A percentile compares a stretch with the other conserved stretches of the same genome.
Conservation (phyloP, 345 rosid species). For the Corchorus capsularis region DNA sequence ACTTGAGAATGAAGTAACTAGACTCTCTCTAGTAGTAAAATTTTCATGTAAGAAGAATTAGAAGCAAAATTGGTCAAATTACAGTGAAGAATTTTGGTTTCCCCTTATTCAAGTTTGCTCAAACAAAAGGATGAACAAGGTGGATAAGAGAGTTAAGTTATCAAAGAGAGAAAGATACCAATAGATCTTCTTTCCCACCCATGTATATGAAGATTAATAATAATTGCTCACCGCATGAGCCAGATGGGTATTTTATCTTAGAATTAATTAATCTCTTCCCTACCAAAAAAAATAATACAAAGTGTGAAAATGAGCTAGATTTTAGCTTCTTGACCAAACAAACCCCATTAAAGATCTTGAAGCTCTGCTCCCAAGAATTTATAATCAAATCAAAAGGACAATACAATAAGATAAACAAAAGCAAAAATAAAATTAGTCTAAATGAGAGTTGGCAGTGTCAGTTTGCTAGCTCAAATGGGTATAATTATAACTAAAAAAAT, state of each 20-base stretch:
- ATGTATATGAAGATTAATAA: slow-evolving; percentile 1
- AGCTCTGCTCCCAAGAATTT: slow-evolving; percentile 48
- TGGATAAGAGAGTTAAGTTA: slow-evolving; percentile 26
- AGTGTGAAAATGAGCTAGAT: slow-evolving; percentile 39
- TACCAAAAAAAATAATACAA: background rate
- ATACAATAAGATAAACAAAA: slow-evolving; percentile 19
- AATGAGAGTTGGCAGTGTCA: slow-evolving; percentile 74
- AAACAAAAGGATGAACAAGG: background rate
- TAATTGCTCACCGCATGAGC: slow-evolving; percentile 13
- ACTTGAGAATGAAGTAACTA: no score
- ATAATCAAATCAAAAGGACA: slow-evolving; percentile 32
- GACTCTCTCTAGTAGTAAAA: background rate
- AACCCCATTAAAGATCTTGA: slow-evolving; percentile 37
- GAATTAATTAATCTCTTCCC: background rate
- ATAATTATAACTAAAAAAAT: slow-evolving; percentile 30
- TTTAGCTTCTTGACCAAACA: slow-evolving; percentile 54
- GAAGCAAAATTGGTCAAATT: no score
- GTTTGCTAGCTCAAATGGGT: slow-evolving; percentile 46
- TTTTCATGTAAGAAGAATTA: background rate
- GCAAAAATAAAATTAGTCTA: slow-evolving; percentile 21
- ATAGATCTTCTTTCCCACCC: background rate
- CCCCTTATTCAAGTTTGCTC: background rate
- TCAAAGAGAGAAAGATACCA: slow-evolving; percentile 5
- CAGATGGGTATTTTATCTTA: slow-evolving; percentile 18
- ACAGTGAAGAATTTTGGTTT: background rate